These are phyloP conservation scores for Saccharomycopsis hybrid DNA, from an alignment of 1,139 yeast species.

Conservation along the genomic window DNA sequence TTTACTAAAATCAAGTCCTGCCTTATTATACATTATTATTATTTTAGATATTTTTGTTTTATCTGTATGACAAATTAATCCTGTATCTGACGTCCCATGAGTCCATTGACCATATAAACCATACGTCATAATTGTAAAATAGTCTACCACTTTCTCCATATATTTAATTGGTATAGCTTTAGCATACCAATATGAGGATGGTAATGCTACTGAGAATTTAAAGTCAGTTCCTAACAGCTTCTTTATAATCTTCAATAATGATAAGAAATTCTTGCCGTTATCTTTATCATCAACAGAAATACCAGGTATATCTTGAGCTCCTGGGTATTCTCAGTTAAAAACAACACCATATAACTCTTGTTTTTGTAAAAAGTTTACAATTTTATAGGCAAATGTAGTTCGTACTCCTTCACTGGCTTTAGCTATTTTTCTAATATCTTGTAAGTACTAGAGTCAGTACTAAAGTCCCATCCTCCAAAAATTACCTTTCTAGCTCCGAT, in stretches of 20 bases:
- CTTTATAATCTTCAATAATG: background rate
- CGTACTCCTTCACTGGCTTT: background rate
- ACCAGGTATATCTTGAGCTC: slow-evolving; percentile 4
- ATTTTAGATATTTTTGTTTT: background rate
- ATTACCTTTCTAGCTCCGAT: too few relatives aligned
- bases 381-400: background rate
- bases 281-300: background rate
- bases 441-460: slow-evolving; percentile 1
- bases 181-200: slow-evolving; percentile 3
- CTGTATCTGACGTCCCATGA: slow-evolving; percentile 2
- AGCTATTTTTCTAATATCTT: slow-evolving; percentile 5
- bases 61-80: slow-evolving; percentile 9
- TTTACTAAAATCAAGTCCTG: slow-evolving; percentile 4
- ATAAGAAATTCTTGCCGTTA: slow-evolving; percentile 3
- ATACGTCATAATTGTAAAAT: slow-evolving; percentile 4
- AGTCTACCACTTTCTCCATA: slow-evolving; percentile 9
- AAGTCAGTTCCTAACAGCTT: background rate
- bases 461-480: slow-evolving; percentile 11
- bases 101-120: slow-evolving; percentile 9
- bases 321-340: slow-evolving; percentile 10
- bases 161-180: slow-evolving; percentile 8
- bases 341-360: slow-evolving; percentile 4
- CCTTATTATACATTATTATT: slow-evolving; percentile 1
- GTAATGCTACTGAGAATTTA: slow-evolving; percentile 1
- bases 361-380: too few relatives aligned